Evolutionary conservation across 2,329 filamentous ascomycete species (phyloP).

Genomic region (Epichloe aotearoae): DNA sequence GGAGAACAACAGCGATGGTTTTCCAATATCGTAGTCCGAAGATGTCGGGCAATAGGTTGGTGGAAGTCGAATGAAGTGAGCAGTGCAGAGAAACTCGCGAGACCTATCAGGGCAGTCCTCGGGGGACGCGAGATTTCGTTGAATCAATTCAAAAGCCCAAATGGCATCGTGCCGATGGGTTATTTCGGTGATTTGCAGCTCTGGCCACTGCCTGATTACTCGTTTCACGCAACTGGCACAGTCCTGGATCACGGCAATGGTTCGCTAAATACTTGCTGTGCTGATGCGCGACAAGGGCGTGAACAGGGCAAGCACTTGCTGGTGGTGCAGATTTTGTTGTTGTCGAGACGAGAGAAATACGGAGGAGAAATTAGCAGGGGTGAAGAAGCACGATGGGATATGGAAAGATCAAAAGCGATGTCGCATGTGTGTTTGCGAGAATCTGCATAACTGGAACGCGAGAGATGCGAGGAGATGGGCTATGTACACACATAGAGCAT

Average conservation of each 20-base stretch:
- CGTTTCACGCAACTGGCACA: background rate
- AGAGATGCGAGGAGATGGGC: background rate
- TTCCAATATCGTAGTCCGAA: too few relatives aligned
- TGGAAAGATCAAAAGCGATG: background rate
- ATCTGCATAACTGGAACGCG: background rate
- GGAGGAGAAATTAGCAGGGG: background rate
- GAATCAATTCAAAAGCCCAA: background rate
- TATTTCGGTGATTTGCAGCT: background rate
- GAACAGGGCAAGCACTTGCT: background rate
- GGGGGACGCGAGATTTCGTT: constrained; percentile 3
- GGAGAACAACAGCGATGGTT: too few relatives aligned
- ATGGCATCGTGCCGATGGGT: constrained; percentile 3
- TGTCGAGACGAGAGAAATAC: background rate
- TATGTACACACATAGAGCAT: background rate
- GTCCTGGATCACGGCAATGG: background rate
- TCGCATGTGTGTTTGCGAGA: background rate
- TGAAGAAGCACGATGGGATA: background rate
- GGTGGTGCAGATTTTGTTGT: background rate
- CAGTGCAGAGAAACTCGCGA: background rate
- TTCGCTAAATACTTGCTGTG: background rate
- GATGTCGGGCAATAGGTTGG: too few relatives aligned
- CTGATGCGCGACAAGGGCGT: background rate
- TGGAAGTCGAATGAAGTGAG: background rate
- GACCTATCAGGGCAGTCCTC: background rate
- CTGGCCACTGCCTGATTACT: background rate